Conservation (phyloP, 805 yeast genomes). For the Saturnispora halmiae region DNA sequence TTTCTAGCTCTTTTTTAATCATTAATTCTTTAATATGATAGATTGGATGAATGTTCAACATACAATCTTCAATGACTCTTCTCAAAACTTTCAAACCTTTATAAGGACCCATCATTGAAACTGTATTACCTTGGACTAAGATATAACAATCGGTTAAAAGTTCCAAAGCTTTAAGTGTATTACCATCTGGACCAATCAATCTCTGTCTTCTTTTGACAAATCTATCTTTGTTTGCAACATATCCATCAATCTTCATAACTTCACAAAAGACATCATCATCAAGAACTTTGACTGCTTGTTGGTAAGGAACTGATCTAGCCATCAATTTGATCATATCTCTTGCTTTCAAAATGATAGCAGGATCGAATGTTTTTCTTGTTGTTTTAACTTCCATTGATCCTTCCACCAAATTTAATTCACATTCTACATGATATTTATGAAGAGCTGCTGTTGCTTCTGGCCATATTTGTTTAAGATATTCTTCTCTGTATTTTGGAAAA, state of each 20-base stretch:
- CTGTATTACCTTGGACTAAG: conserved; percentile 95
- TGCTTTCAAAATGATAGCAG: conserved; percentile 87
- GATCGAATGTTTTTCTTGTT: conserved; percentile 91
- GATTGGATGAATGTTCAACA: conserved; percentile 95
- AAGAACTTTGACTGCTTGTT: conserved; percentile 87
- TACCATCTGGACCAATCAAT: conserved; percentile 93
- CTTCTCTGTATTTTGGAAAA: conserved; percentile 94
- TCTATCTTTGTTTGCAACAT: conserved; percentile 84
- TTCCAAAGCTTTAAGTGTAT: conserved; percentile 91
- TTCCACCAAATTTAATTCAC: conserved; percentile 83
- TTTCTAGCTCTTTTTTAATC: conserved; percentile 92
- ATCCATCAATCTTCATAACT: conserved; percentile 87
- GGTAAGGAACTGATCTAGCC: conserved; percentile 94
- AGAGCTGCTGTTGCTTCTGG: conserved; percentile 80
- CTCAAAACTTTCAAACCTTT: conserved; percentile 87
- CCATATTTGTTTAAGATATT: conserved; percentile 83
- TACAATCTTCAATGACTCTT: conserved; percentile 94
- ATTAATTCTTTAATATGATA: conserved; percentile 94
- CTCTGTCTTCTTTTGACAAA: conserved; percentile 94
- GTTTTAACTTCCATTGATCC: conserved; percentile 97
- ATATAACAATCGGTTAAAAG: conserved; percentile 91
- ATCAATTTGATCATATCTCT: conserved; percentile 87
- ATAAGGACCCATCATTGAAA: conserved; percentile 92
- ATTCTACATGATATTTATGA: conserved; percentile 65
- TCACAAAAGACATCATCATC: conserved; percentile 94